These are phyloP conservation scores for Nicotiana attenuata DNA, from an alignment of 257 asterid genomes.

Conservation along the genomic window DNA sequence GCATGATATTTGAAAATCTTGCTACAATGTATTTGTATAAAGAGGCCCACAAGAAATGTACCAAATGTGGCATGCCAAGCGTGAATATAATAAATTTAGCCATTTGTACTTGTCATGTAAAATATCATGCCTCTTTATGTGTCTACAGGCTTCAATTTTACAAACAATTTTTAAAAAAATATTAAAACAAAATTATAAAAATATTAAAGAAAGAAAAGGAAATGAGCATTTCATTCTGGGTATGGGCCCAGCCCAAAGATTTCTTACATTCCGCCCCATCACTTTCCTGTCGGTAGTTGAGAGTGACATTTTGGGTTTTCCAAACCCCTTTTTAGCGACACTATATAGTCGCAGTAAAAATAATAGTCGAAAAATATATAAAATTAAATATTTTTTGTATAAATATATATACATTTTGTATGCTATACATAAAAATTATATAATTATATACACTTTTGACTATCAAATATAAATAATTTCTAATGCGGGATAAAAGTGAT, in stretches of 20 bases:
- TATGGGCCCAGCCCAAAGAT: constrained; percentile 9
- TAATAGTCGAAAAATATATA: too few species aligned
- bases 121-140: not conserved
- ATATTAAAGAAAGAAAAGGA: not conserved
- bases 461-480: too few species aligned
- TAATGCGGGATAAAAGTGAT: too few species aligned
- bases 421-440: too few species aligned
- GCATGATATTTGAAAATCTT: constrained; percentile 1
- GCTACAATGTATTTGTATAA: not conserved
- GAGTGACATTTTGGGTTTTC: constrained; percentile 5
- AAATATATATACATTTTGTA: too few species aligned
- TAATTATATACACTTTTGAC: too few species aligned
- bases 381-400: too few species aligned
- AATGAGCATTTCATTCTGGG: not conserved
- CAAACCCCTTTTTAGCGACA: not conserved
- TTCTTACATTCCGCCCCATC: constrained; percentile 15
- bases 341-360: fast-evolving
- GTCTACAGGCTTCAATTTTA: not conserved
- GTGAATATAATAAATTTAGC: constrained; percentile 5
- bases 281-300: constrained; percentile 16
- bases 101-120: not conserved
- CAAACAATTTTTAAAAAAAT: not conserved
- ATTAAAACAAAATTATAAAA: not conserved
- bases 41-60: not conserved
- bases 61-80: not conserved